phyloP scores from a whole-genome alignment of 106 monocot species.

The Phalaenopsis equestris region DNA sequence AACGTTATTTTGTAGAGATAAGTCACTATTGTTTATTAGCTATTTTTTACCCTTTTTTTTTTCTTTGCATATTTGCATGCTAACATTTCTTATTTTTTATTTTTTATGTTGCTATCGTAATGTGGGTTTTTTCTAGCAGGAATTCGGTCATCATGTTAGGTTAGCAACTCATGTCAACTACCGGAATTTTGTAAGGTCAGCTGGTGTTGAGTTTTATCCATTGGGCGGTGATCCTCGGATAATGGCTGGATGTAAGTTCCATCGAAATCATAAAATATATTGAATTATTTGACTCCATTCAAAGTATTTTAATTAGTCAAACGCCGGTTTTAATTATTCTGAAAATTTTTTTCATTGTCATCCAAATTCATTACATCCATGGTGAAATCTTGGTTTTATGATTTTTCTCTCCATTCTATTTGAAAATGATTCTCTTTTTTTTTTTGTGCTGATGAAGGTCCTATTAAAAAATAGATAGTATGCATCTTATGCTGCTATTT shows the following conservation, averaged over 20 bases:
- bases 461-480: neutral
- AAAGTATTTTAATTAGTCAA: neutral
- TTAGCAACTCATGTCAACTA: constrained; percentile 89
- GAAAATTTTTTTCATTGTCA: neutral
- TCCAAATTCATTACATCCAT: neutral
- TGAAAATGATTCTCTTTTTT: neutral
- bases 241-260: constrained; percentile 78
- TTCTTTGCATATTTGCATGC: neutral
- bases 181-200: constrained; percentile 70
- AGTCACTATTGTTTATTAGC: neutral
- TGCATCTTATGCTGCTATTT: neutral
- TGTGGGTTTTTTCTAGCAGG: constrained; percentile 36
- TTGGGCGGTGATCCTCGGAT: constrained; percentile 96
- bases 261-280: neutral
- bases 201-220: constrained; percentile 88
- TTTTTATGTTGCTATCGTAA: neutral
- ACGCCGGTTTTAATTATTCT: neutral
- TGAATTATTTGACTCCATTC: neutral
- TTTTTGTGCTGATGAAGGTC: neutral
- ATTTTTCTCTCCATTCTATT: neutral
- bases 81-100: neutral
- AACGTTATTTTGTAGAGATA: neutral
- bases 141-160: constrained; percentile 92
- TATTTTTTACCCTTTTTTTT: neutral
- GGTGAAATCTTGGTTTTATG: neutral